Evolutionary conservation across 495 filamentous ascomycete species (phyloP).

Genomic region (Hypoxylon cercidicola): DNA sequence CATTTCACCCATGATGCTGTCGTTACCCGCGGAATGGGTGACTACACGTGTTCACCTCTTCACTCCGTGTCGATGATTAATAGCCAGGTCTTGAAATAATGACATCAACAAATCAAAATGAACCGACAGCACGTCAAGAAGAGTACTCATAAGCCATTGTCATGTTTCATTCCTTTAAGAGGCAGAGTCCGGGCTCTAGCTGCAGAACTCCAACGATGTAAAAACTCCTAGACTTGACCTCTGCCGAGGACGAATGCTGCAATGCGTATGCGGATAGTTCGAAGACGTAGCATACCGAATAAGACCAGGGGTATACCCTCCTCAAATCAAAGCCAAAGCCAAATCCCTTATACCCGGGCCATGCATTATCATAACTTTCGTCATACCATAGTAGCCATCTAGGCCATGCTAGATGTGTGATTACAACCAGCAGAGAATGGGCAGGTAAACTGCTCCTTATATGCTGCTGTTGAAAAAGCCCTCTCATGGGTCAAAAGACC

Average conservation of each 20-base stretch:
- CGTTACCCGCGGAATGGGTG: no score
- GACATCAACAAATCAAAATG: no score
- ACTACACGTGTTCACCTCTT: no score
- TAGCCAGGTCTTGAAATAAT: no score
- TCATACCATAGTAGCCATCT: conserved; percentile 7
- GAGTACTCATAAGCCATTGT: no score
- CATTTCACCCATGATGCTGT: no score
- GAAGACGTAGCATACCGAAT: conserved; percentile 9
- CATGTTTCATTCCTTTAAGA: no score
- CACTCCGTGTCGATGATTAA: no score
- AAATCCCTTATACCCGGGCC: conserved; percentile 5
- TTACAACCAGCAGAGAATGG: neutral
- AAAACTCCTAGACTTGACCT: no score
- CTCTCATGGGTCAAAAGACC: neutral
- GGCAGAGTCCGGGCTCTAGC: no score
- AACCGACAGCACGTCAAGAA: no score
- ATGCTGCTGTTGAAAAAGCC: conserved; percentile 3
- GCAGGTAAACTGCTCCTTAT: conserved; percentile 5
- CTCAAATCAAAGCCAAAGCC: conserved; percentile 12
- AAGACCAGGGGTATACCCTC: conserved; percentile 24
- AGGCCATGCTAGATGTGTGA: neutral
- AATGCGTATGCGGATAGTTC: conserved; percentile 8
- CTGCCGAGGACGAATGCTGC: neutral
- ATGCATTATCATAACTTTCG: conserved; percentile 21
- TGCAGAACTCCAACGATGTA: no score